Evolutionary conservation across 257 asterid species (phyloP), one percentile per base, ranked within the genome.

Genomic region (Cynanchum wilfordii): DNA sequence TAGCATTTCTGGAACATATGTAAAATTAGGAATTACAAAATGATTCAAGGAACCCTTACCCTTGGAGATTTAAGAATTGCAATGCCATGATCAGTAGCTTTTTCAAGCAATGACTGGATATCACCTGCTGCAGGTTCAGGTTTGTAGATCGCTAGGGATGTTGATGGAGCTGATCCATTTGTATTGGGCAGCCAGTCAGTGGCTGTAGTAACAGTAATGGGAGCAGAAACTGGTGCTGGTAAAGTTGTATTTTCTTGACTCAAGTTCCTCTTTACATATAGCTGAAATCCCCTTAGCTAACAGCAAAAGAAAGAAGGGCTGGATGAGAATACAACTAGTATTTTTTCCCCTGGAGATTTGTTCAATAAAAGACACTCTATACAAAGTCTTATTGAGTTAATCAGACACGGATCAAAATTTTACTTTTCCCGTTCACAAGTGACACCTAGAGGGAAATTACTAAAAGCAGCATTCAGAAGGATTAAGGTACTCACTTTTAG

Each of bases 61-160:
- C 76, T 84, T 27, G 98, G 97, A 78, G 98, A 89, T 73, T 84
- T 82, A 84, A 93, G 87, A 77, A 90, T 86, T 66, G 68, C 80
- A 83, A 93, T 79, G 76, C 96, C 96, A 69, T 87, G 93, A 73
- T 93, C 96, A 12, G 83, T 85, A 59, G 92, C 98, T 71, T 80
- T 89, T 50, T 80, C 88, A 70, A 82, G 85, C 75, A 87, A 66
- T 4, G 77, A 71, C 76, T 80, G 88, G 75, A 80, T 79, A 58
- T 81, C 90, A 64, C 66, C 72, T 29, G 87, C 75, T 64, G 86
- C 77, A 71, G 92, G 76, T 55, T 27, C 66, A 15, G 81, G 71
- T 80, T 73, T 84, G 42, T 79, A 72, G 79, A 91, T 86, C 64
- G 97, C 89, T 75, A 87, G 79, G 70, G 93, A 88, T 44, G 84